A percentile compares a stretch with the other conserved stretches of the same genome.
phyloP scores from a whole-genome alignment of 805 yeast species.

The Isabelozyma pseudorhagii region DNA sequence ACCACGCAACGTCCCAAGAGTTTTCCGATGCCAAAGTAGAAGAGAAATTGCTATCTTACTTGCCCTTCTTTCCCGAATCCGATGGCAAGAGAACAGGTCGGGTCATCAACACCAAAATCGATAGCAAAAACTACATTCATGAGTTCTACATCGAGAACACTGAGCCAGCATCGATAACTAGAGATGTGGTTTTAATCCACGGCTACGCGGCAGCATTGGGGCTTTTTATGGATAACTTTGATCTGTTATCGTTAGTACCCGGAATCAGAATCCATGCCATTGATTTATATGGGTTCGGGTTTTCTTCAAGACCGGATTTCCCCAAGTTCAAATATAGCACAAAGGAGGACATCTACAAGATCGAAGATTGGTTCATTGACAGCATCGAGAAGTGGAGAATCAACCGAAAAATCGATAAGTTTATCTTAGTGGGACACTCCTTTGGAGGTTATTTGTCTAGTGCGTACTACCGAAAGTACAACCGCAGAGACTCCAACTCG shows the following conservation, averaged over 20 bases:
- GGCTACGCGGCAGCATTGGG: constrained; percentile 95
- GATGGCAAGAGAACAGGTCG: constrained; percentile 46
- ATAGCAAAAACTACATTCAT: constrained; percentile 59
- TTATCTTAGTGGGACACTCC: constrained; percentile 41
- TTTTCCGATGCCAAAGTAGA: constrained; percentile 29
- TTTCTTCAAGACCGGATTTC: constrained; percentile 55
- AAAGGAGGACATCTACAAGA: constrained; percentile 31
- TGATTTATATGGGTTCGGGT: constrained; percentile 71
- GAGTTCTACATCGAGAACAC: constrained; percentile 65
- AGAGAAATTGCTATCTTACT: constrained; percentile 44
- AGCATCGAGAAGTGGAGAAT: constrained; percentile 42
- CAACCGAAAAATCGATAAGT: constrained; percentile 29
- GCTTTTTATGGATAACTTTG: constrained; percentile 70
- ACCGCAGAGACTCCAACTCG: constrained; percentile 15
- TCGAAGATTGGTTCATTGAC: constrained; percentile 44
- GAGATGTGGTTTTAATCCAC: constrained; percentile 69
- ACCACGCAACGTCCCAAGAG: constrained; percentile 13
- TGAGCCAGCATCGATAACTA: constrained; percentile 18
- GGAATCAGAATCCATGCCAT: constrained; percentile 62
- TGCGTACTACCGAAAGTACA: constrained; percentile 41
- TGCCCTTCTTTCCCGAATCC: constrained; percentile 58
- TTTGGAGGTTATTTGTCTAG: constrained; percentile 44
- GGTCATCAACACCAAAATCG: constrained; percentile 54
- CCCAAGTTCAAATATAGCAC: constrained; percentile 28
- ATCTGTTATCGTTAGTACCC: constrained; percentile 42